Evolutionary conservation across 306 rosid species (phyloP), one percentile per base, ranked within the genome.

Genomic region (Cucurbita moschata): DNA sequence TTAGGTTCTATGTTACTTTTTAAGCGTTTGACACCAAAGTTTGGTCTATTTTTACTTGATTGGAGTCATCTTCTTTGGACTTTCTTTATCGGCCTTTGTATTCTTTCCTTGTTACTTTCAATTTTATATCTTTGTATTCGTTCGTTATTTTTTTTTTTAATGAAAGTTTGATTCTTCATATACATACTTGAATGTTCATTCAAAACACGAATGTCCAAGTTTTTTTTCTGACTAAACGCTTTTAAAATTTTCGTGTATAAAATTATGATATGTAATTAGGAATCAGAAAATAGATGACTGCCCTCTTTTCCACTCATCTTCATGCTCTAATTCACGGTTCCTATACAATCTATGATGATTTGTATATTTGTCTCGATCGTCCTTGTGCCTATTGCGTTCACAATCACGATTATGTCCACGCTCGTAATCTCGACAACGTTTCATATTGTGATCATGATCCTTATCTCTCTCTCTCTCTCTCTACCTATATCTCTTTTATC

Each of bases 251-350:
- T 89, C 99, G 39, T 88, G 96, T 1, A 89, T 83, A 21, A 89
- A 85, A 79, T 88, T 90, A 83, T 88, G 86, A 70, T 84, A 92
- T 56, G 89, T 87, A 86, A 89, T 87, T 1, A 0, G 0, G 35
- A 30, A 3, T 30, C 0, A 30, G 4, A 30, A 30, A 30, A 30
- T 30, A 30, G 99, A 85, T 13, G 97, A 87, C 30, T 92, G 81
- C 37, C 96, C 98, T 77, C 89, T 69, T 12, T 12, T 90, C 89
- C 86, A 87, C 46, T 94, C 98, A 71, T 94, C 98, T 2, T 87
- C 95, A 67, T 84, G 97, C 55, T 84, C 97, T 8, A 77, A 77
- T 55, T 86, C 95, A 35, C 87, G 87, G 42, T 94, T 97, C 76
- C 89, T 83, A 73, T 94, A 79, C 8, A 8, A 40, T 83, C 89